Evolutionary conservation across 2,329 filamentous ascomycete species (phyloP).

Genomic region (Colletotrichum nymphaeae): DNA sequence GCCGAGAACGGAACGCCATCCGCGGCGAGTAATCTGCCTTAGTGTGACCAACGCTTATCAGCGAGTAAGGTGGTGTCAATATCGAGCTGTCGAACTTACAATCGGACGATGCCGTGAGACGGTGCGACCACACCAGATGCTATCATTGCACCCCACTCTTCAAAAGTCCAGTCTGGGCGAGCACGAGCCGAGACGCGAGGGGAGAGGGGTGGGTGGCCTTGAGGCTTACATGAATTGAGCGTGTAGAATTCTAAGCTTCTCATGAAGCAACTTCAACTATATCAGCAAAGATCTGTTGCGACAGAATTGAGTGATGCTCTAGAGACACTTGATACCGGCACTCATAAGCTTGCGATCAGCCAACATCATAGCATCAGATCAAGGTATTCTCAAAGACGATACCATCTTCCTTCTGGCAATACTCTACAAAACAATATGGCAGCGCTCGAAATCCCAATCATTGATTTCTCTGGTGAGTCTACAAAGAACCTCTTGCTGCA

Average conservation of each 20-base stretch:
- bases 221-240: background rate
- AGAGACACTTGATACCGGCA: background rate
- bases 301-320: no score
- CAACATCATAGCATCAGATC: background rate
- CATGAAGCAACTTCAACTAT: background rate
- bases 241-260: background rate
- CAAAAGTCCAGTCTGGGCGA: background rate
- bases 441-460: constrained; percentile 41
- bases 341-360: no score
- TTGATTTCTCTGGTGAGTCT: constrained; percentile 43
- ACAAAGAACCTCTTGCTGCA: fast-evolving
- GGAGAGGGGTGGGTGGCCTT: background rate
- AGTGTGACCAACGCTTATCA: constrained; percentile 1
- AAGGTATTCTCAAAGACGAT: no score
- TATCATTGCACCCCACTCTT: constrained; percentile 28
- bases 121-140: background rate
- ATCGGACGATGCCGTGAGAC: background rate
- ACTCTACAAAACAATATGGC: background rate
- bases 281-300: background rate
- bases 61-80: background rate
- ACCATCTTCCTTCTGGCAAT: no score
- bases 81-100: background rate
- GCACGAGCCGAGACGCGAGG: background rate
- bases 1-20: constrained; percentile 15
- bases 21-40: background rate